phyloP scores from a whole-genome alignment of 331 rosid genomes.

The Acacia concinna region DNA sequence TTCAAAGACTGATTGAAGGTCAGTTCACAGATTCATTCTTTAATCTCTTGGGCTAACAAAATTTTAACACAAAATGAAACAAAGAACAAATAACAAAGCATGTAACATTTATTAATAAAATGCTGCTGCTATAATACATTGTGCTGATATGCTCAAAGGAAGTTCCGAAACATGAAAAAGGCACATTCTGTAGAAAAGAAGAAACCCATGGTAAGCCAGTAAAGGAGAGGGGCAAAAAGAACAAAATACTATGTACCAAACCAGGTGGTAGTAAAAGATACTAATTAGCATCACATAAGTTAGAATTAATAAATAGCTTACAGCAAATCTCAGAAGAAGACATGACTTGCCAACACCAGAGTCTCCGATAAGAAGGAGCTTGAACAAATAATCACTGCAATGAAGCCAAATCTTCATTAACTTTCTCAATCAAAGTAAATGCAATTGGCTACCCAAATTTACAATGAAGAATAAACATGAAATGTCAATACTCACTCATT shows the following conservation, averaged over 20 bases:
- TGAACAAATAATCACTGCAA: constrained; percentile 74
- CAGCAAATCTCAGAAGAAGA: constrained; percentile 80
- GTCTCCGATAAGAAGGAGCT: constrained; percentile 76
- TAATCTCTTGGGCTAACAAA: not conserved
- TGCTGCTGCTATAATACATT: not conserved
- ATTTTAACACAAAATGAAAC: not conserved
- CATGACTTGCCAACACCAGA: constrained; percentile 85
- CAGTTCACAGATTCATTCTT: not conserved
- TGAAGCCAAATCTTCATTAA: not conserved
- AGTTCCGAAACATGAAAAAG: not conserved
- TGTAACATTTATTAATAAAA: not conserved
- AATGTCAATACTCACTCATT: not conserved
- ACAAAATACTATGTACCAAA: not conserved
- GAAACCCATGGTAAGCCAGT: not conserved
- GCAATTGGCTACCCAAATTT: constrained; percentile 1
- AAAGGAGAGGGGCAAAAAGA: not conserved
- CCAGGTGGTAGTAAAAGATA: not conserved
- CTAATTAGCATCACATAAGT: not conserved
- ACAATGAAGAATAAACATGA: not conserved
- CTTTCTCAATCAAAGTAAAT: constrained; percentile 25
- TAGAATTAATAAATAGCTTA: constrained; percentile 30
- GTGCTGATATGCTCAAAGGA: not conserved
- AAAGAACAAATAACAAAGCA: not conserved
- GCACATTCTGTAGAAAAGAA: not conserved
- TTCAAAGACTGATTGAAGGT: not conserved